These are phyloP conservation scores for Pelargonium myrrhifolium DNA, from an alignment of 441 rosid genomes.

Conservation along the genomic window DNA sequence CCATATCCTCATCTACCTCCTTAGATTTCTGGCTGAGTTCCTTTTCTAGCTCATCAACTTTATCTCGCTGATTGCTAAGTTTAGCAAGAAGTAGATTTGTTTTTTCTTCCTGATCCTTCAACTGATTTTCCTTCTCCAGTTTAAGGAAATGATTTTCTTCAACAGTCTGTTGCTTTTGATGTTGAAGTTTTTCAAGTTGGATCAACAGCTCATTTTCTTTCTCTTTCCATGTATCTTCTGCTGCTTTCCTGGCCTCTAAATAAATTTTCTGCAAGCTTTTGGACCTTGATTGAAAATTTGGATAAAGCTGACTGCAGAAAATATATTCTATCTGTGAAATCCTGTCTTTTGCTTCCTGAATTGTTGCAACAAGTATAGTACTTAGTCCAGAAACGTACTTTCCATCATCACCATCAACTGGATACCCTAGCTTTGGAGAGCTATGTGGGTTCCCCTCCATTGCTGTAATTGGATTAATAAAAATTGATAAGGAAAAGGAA, in stretches of 20 bases:
- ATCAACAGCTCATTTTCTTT: slow-evolving; percentile 39
- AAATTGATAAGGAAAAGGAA: no score
- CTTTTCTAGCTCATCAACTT: slow-evolving; percentile 32
- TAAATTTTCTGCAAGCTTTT: slow-evolving; percentile 44
- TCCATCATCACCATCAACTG: slow-evolving; percentile 38
- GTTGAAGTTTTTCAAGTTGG: slow-evolving; percentile 43
- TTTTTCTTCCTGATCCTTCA: slow-evolving; percentile 27
- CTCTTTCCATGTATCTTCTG: slow-evolving; percentile 51
- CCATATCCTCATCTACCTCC: slow-evolving; percentile 42
- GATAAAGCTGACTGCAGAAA: slow-evolving; percentile 79
- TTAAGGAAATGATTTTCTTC: slow-evolving; percentile 37
- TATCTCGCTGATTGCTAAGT: slow-evolving; percentile 24
- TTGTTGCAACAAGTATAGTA: slow-evolving; percentile 69
- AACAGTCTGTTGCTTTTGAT: slow-evolving; percentile 35
- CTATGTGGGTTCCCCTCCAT: slow-evolving; percentile 34
- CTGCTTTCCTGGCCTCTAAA: slow-evolving; percentile 44
- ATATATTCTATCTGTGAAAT: slow-evolving; percentile 86
- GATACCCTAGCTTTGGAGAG: slow-evolving; percentile 23
- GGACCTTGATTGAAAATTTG: slow-evolving; percentile 49
- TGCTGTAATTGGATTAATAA: slow-evolving; percentile 12
- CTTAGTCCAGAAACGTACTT: slow-evolving; percentile 63
- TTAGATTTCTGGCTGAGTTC: slow-evolving; percentile 33
- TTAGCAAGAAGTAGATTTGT: slow-evolving; percentile 16
- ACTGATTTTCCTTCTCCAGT: slow-evolving; percentile 34
- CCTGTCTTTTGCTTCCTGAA: slow-evolving; percentile 82